phyloP scores from a whole-genome alignment of 2,329 filamentous ascomycete genomes.

The Curvularia verruculosa region DNA sequence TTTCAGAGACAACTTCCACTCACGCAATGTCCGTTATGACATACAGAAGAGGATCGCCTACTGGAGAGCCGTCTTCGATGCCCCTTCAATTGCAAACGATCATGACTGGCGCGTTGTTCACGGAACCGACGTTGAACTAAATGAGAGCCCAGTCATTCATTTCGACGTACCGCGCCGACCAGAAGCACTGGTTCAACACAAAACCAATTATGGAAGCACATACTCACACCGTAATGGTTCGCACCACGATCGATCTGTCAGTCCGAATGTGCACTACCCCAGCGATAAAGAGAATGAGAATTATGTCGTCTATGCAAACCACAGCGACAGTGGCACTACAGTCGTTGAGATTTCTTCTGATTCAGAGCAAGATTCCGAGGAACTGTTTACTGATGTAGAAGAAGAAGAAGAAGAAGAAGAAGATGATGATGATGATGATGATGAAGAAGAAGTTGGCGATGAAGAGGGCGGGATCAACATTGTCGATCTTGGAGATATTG shows the following conservation, averaged over 20 bases:
- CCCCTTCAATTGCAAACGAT: not conserved
- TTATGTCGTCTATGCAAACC: not conserved
- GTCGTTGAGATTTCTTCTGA: not conserved
- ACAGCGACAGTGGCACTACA: not conserved
- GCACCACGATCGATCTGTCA: not conserved
- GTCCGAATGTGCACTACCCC: not conserved
- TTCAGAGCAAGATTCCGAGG: not conserved
- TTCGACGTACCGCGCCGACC: slow-evolving; percentile 2
- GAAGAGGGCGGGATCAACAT: not conserved
- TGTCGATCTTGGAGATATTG: too few species aligned
- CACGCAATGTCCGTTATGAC: slow-evolving; percentile 1
- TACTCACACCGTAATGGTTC: not conserved
- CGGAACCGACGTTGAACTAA: not conserved
- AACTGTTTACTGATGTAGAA: not conserved
- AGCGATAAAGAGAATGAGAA: not conserved
- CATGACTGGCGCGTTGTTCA: slow-evolving; percentile 2
- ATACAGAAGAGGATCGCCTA: slow-evolving; percentile 14
- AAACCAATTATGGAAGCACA: too few species aligned
- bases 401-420: too few species aligned
- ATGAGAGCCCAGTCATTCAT: not conserved
- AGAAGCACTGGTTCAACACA: not conserved
- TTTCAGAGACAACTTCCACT: slow-evolving; percentile 13
- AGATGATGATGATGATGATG: too few species aligned
- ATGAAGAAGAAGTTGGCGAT: too few species aligned
- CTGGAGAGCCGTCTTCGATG: slow-evolving; percentile 1